Evolutionary conservation across 495 filamentous ascomycete genomes (phyloP), one percentile per base, ranked within the genome.

Genomic region (Trypethelium eluteriae): DNA sequence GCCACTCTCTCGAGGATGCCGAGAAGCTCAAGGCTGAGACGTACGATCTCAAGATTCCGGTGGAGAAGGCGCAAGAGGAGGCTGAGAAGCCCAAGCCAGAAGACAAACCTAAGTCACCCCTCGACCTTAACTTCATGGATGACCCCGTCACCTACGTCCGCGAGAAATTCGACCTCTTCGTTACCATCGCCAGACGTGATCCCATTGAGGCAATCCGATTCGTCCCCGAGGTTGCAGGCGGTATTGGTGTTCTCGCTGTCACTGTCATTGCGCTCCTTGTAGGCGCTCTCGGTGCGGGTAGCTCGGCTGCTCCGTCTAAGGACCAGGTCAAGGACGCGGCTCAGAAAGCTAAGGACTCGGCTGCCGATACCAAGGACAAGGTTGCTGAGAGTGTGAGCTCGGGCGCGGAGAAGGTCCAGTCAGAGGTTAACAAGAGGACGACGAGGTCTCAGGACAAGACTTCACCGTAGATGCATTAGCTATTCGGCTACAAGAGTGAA

Each of bases 1-100:
- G 95, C 70, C 95, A 99, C 87, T 99, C 95, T 56, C 78, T 91
- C 71, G 91, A 89, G 75, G 95, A 99, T 71, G 95, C 95, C 67
- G 86, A 88, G 78, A 89, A 92, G 81, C 82, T 99, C 70, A 88
- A 93, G 77, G 79, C 89, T 62, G 90, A 96, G 83, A 94, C 91
- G 69, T 99, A 93, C 80, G 89, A 92, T 77, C 80, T 93, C 79
- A 99, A 99, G 89, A 82, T 87, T 77, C 81, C 87, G 64, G 80
- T 92, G 67, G 95, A 99, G 82, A 82, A 88, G 81, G 84, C 86
- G 4, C 84, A 93, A 73, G 91, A 96, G 78, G 86, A 89, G 72
- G 90, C 88, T 63, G 82, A 82, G 71, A 89, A 89, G 82, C 93
- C 94, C 69, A 92, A 92, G 85, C 74, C 80, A 63, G 84, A 87